Percentiles rank a stretch among this genome's conserved stretches.
Conservation (phyloP, 2,329 filamentous ascomycete genomes). For the Trichoderma pleuroti region DNA sequence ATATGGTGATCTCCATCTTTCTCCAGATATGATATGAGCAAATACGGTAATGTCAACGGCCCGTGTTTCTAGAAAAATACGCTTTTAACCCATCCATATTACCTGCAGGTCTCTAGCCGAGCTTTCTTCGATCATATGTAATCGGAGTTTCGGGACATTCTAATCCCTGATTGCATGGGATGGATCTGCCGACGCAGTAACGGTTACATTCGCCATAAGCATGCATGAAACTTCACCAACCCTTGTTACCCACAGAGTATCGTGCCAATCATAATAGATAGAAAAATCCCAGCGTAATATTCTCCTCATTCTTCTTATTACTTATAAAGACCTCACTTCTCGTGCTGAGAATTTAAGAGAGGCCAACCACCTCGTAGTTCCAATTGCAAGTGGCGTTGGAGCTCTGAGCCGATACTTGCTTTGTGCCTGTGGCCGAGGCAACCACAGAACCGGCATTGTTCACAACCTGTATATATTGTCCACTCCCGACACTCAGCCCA, state of each 20-base stretch:
- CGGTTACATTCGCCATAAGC: background rate
- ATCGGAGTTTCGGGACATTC: background rate
- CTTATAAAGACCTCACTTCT: background rate
- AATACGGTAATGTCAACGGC: too few relatives aligned
- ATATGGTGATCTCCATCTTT: too few relatives aligned
- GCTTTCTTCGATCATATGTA: background rate
- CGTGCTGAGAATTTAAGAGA: background rate
- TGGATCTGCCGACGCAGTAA: background rate
- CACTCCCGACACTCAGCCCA: background rate
- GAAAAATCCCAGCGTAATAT: background rate
- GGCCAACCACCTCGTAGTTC: conserved; percentile 8
- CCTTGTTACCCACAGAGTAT: background rate
- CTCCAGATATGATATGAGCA: too few relatives aligned
- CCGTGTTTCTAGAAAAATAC: background rate
- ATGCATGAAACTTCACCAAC: background rate
- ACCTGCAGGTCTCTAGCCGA: background rate
- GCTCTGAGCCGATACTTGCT: conserved; percentile 2
- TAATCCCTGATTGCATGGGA: background rate
- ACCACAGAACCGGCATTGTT: background rate
- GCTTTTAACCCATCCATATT: background rate
- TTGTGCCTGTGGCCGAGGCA: conserved; percentile 11
- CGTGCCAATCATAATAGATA: background rate
- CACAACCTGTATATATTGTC: conserved; percentile 8
- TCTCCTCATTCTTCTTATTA: background rate
- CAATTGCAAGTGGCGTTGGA: conserved; percentile 6